Conservation (phyloP, 2,329 filamentous ascomycete species). For the Alternaria ventricosa region DNA sequence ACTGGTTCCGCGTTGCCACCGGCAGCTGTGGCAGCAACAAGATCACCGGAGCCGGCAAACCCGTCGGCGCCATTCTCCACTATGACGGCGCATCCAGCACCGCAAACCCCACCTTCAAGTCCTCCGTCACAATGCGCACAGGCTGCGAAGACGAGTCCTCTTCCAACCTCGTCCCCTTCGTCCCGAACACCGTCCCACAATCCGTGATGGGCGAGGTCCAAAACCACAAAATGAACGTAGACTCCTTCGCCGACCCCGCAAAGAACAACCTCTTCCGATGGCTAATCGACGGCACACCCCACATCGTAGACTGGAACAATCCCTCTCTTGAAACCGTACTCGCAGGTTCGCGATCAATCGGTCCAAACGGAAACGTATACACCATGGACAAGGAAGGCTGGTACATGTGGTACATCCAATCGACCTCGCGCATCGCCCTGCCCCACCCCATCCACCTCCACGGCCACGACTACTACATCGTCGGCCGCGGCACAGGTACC, state of each 20-base stretch:
- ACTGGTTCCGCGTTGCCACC: slow-evolving; percentile 55
- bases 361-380: slow-evolving; percentile 37
- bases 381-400: slow-evolving; percentile 41
- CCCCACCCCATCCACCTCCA: slow-evolving; percentile 53
- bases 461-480: slow-evolving; percentile 53
- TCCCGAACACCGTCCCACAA: slow-evolving; percentile 49
- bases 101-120: slow-evolving; percentile 44
- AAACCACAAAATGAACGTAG: slow-evolving; percentile 39
- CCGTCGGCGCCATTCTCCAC: slow-evolving; percentile 49
- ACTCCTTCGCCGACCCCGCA: slow-evolving; percentile 36
- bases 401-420: slow-evolving; percentile 59
- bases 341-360: slow-evolving; percentile 33
- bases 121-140: slow-evolving; percentile 39
- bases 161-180: slow-evolving; percentile 47
- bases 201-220: slow-evolving; percentile 34
- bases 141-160: slow-evolving; percentile 49
- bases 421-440: slow-evolving; percentile 39
- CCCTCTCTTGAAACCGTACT: slow-evolving; percentile 55
- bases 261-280: slow-evolving; percentile 52
- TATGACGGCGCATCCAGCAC: slow-evolving; percentile 44
- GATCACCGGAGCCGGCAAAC: slow-evolving; percentile 34
- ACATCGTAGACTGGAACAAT: slow-evolving; percentile 50
- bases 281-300: slow-evolving; percentile 50
- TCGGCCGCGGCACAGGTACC: slow-evolving; percentile 43
- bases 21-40: slow-evolving; percentile 44